A percentile compares a stretch with the other conserved stretches of the same genome.
Evolutionary conservation across 441 rosid genomes (phyloP).

Genomic region (Populus hybrid): DNA sequence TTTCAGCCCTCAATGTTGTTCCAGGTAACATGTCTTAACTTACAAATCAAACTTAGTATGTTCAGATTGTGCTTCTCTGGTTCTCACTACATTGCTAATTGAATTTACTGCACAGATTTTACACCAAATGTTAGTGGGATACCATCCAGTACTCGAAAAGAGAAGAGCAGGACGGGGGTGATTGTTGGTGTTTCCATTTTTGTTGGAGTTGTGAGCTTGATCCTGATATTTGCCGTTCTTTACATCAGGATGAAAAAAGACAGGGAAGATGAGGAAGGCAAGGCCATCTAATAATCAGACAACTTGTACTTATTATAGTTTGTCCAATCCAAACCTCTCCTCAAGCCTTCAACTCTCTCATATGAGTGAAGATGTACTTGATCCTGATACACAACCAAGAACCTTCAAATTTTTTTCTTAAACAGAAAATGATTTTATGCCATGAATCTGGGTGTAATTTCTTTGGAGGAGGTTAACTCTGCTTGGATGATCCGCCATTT

Average conservation of each 20-base stretch:
- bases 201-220: constrained; percentile 21
- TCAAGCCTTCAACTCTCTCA: not conserved
- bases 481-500: not conserved
- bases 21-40: constrained; percentile 24
- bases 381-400: not conserved
- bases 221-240: constrained; percentile 17
- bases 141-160: constrained; percentile 14
- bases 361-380: not conserved
- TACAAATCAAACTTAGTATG: not conserved
- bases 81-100: not conserved
- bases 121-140: constrained; percentile 28
- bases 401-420: not conserved
- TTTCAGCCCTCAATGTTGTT: constrained; percentile 47
- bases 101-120: constrained; percentile 21
- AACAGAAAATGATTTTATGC: not conserved
- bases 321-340: not conserved
- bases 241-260: constrained; percentile 11
- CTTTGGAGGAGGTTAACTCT: not conserved
- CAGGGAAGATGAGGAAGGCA: too few relatives aligned
- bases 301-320: not conserved
- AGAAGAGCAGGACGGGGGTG: constrained; percentile 23
- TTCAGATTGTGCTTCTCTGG: not conserved
- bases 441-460: not conserved
- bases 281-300: not conserved
- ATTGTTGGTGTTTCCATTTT: constrained; percentile 34